phyloP scores from a whole-genome alignment of 2,329 filamentous ascomycete genomes.

The Erysiphe pulchra region DNA sequence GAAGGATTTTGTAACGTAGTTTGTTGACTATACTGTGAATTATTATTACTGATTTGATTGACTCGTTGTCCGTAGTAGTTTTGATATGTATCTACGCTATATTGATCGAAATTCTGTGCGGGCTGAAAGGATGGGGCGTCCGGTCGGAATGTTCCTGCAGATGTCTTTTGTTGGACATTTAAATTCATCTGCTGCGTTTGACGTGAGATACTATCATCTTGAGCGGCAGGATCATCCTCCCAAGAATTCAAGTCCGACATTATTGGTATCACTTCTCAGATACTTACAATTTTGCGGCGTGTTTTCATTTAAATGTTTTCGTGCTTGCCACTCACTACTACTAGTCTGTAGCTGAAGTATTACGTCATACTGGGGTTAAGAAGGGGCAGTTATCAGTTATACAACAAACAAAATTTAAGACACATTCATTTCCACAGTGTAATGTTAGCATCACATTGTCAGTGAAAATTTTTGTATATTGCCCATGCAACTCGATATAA shows the following conservation, averaged over 20 bases:
- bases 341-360: no score
- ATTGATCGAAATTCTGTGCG: conserved; percentile 38
- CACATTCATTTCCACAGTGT: no score
- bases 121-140: conserved; percentile 46
- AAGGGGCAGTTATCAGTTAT: no score
- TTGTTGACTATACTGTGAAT: conserved; percentile 27
- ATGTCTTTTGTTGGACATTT: conserved; percentile 31
- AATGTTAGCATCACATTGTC: no score
- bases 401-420: no score
- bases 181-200: conserved; percentile 57
- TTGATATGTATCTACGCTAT: conserved; percentile 29
- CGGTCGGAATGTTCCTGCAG: conserved; percentile 46
- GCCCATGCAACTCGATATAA: no score
- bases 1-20: conserved; percentile 24
- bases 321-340: no score
- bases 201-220: conserved; percentile 51
- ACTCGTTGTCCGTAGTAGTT: conserved; percentile 27
- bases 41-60: conserved; percentile 25
- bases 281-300: no score
- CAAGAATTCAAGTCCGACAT: conserved; percentile 91
- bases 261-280: conserved; percentile 2
- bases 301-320: no score
- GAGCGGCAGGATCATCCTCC: conserved; percentile 63
- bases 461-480: no score
- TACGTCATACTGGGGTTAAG: no score